These are phyloP conservation scores for Mortierella sp. DNA, from an alignment of 371 early-diverging fungal species.

Conservation along the genomic window DNA sequence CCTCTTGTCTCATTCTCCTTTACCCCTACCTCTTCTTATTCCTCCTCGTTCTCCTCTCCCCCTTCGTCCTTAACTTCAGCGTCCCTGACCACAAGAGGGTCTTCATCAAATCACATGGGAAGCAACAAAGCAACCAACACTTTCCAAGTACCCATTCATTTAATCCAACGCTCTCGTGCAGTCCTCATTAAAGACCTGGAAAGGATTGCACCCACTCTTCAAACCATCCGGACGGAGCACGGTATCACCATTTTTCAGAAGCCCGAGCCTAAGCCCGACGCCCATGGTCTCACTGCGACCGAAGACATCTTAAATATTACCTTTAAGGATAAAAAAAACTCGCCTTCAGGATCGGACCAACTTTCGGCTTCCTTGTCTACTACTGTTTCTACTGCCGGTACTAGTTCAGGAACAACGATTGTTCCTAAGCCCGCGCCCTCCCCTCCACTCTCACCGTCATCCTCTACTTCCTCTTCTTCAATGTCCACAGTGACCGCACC, in stretches of 20 bases:
- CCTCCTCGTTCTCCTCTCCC: neutral
- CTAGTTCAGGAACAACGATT: no score
- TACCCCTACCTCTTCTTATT: neutral
- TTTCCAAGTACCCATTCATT: conserved; percentile 24
- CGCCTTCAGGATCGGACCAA: no score
- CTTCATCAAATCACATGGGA: neutral
- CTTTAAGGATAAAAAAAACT: no score
- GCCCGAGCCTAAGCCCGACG: no score
- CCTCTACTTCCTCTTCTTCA: neutral
- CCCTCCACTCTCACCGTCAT: neutral
- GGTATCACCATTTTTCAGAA: conserved; percentile 11
- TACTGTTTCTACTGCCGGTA: neutral
- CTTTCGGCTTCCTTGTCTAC: no score
- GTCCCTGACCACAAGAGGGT: neutral
- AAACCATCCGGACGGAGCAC: conserved; percentile 19
- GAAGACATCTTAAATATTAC: neutral
- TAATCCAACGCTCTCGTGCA: conserved; percentile 32
- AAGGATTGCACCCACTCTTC: conserved; percentile 10
- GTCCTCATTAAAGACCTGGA: conserved; percentile 49
- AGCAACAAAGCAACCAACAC: neutral
- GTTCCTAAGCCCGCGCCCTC: no score
- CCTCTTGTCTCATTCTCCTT: neutral
- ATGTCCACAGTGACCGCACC: neutral
- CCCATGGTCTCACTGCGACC: no score
- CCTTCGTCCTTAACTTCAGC: neutral